Evolutionary conservation across 192 early-diverging fungal genomes (phyloP), one percentile per base, ranked within the genome.

Genomic region (Coemansia sp.): DNA sequence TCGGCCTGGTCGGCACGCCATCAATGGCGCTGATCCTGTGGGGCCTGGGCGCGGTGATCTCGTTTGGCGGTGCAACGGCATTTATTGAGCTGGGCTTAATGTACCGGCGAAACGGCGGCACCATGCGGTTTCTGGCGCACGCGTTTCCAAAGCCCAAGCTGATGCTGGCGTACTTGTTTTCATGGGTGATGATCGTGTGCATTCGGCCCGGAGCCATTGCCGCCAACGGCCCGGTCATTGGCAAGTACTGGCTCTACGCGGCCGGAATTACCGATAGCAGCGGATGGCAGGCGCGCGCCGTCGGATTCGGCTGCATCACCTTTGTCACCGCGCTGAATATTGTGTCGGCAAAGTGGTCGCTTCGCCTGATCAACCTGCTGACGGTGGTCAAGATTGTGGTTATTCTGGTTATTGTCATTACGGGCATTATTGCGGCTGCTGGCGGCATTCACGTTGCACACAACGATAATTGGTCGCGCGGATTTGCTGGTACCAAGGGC

Each of bases 1-100:
- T 87, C 11, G 53, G 72, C 22, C 69, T 83, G 19, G 78, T 82
- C 0, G 84, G 85, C 36, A 82, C 86, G 3, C 80, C 85, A 8
- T 83, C 84, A 5, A 85, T 84, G 54, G 82, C 88, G 9, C 64
- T 91, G 6, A 61, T 90, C 31, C 74, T 91, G n/a, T 91, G 90
- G 90, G 69, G 83, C 12, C 53, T 85, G 10, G 86, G 86, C 28
- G 88, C 83, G 4, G 53, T 91, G 22, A 66, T 92, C 38, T 87
- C 92, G 3, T 83, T 91, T 47, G 80, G 83, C 10, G 95, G 95
- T 28, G 88, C 86, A 0, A 73, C 89, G 11, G 90, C 88, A 48
- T 98, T 95, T 61, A 87, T 90, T 9, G 95, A 98, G 66, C 73
- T 98, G 20, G 95, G 95, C 0, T 79, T 92, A 30, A 88, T 87